These are phyloP conservation scores for Ascoidea asiatica DNA, from an alignment of 805 yeast genomes.

Conservation along the genomic window DNA sequence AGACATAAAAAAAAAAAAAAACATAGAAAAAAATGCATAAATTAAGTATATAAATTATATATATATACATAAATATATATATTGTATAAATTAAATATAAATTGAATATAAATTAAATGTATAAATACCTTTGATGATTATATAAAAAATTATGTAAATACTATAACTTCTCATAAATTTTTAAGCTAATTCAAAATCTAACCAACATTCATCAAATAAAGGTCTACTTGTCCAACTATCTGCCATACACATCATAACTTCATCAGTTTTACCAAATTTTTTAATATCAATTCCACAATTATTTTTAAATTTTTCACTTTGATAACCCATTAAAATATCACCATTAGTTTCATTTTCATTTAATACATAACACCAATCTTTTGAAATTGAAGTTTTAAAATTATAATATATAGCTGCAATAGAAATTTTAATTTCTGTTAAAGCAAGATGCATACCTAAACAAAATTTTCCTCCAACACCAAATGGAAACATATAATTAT, in stretches of 20 bases:
- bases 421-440: conserved; percentile 49
- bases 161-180: no score
- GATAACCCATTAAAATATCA: conserved; percentile 16
- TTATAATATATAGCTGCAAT: conserved; percentile 40
- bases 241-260: conserved; percentile 39
- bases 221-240: conserved; percentile 45
- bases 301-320: conserved; percentile 1
- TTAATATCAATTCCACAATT: conserved; percentile 2
- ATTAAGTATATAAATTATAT: no score
- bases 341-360: conserved; percentile 9
- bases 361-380: conserved; percentile 29
- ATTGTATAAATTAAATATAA: no score
- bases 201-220: conserved; percentile 36
- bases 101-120: no score
- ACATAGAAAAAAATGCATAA: no score
- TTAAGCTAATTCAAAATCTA: conserved; percentile 19
- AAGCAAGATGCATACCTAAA: conserved; percentile 55
- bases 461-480: conserved; percentile 70
- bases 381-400: conserved; percentile 24
- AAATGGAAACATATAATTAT: conserved; percentile 47
- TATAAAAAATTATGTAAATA: no score
- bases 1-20: no score
- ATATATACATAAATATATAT: no score
- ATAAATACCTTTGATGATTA: no score
- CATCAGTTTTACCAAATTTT: conserved; percentile 19